Conservation (phyloP, 2,329 filamentous ascomycete genomes). For the Akanthomyces muscarius region DNA sequence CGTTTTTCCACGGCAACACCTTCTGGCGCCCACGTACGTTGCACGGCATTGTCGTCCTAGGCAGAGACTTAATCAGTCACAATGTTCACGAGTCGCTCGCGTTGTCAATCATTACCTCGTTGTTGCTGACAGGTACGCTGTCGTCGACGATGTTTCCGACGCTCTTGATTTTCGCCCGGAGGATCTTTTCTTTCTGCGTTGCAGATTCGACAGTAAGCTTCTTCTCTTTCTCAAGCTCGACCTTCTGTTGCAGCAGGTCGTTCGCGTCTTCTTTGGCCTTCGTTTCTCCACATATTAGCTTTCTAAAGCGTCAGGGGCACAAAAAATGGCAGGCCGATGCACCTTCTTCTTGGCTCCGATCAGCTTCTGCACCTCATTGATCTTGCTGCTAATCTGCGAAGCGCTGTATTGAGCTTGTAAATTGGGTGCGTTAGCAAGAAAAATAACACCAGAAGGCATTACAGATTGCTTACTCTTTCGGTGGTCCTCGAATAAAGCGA, state of each 20-base stretch:
- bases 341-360: conserved; percentile 91
- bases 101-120: conserved; percentile 53
- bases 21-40: conserved; percentile 77
- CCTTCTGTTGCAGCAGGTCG: conserved; percentile 75
- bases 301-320: not conserved
- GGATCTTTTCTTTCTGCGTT: conserved; percentile 65
- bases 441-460: not conserved
- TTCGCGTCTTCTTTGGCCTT: conserved; percentile 82
- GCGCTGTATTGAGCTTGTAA: conserved; percentile 62
- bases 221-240: conserved; percentile 74
- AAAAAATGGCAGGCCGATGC: conserved; percentile 15
- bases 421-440: not conserved
- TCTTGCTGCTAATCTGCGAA: conserved; percentile 75
- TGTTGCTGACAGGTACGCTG: conserved; percentile 76
- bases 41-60: conserved; percentile 72
- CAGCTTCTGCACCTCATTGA: conserved; percentile 86
- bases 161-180: conserved; percentile 74
- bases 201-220: conserved; percentile 73
- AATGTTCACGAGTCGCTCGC: not conserved
- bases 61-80: not conserved
- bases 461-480: conserved; percentile 56
- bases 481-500: conserved; percentile 81
- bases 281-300: not conserved
- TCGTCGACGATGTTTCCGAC: conserved; percentile 76
- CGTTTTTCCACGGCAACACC: conserved; percentile 70